A percentile compares a stretch with the other conserved stretches of the same genome.
These are phyloP conservation scores for Scleroderma citrinum DNA, from an alignment of 768 basidiomycete species.

Conservation along the genomic window DNA sequence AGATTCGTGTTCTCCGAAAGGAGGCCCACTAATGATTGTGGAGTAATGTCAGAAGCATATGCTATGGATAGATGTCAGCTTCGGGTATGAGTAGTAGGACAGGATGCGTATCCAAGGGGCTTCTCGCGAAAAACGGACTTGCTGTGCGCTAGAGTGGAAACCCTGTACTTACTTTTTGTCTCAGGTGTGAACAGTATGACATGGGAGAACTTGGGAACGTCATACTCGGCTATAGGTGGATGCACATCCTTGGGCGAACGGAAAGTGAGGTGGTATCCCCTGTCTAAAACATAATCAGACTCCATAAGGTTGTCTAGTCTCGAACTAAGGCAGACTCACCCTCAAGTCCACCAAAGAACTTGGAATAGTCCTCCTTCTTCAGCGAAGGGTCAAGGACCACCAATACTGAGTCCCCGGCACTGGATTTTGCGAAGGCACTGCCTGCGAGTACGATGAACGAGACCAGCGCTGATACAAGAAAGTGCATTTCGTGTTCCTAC, in stretches of 20 bases:
- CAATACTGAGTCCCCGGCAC: constrained; percentile 75
- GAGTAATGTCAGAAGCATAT: constrained; percentile 69
- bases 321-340: constrained; percentile 36
- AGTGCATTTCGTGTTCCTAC: constrained; percentile 20
- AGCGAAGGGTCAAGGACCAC: constrained; percentile 74
- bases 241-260: constrained; percentile 71
- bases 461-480: constrained; percentile 20
- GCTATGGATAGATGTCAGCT: constrained; percentile 33
- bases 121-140: neutral
- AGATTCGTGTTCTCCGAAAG: constrained; percentile 73
- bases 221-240: constrained; percentile 63
- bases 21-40: constrained; percentile 71
- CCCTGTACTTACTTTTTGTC: constrained; percentile 58
- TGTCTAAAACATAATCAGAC: constrained; percentile 37
- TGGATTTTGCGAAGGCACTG: constrained; percentile 52
- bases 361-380: constrained; percentile 63
- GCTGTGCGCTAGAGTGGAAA: no score
- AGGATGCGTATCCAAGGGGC: neutral
- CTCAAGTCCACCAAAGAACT: constrained; percentile 76
- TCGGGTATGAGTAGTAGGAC: neutral
- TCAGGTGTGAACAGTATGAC: constrained; percentile 84
- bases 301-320: neutral
- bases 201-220: constrained; percentile 73
- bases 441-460: constrained; percentile 25
- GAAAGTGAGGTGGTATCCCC: constrained; percentile 85